phyloP scores from a whole-genome alignment of 768 basidiomycete species.

The Tylopilus felleus region DNA sequence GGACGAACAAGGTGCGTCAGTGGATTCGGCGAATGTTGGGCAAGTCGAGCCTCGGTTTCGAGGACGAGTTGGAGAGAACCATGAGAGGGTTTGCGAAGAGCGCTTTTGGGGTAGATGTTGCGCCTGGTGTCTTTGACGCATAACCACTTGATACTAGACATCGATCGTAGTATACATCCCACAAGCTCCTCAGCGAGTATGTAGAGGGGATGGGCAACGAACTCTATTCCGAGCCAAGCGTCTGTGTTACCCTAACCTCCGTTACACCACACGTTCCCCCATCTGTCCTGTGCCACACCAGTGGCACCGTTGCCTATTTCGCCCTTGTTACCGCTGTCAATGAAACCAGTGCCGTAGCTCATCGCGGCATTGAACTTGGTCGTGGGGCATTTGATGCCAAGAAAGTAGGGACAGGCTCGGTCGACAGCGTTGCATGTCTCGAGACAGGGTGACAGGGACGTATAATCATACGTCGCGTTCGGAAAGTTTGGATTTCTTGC shows the following conservation, averaged over 20 bases:
- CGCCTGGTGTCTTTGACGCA: slow-evolving; percentile 52
- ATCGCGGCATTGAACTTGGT: slow-evolving; percentile 54
- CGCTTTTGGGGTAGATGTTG: slow-evolving; percentile 75
- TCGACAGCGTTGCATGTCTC: slow-evolving; percentile 73
- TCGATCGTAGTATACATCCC: no score
- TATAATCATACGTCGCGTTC: slow-evolving; percentile 44
- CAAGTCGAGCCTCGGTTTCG: slow-evolving; percentile 54
- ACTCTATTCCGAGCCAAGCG: neutral
- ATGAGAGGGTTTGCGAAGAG: slow-evolving; percentile 75
- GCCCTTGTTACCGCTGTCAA: slow-evolving; percentile 51
- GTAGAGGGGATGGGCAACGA: neutral
- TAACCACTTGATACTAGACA: slow-evolving; percentile 12
- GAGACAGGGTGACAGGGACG: slow-evolving; percentile 71
- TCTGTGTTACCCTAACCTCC: slow-evolving; percentile 10
- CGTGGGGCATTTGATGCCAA: slow-evolving; percentile 69
- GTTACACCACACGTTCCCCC: slow-evolving; percentile 80
- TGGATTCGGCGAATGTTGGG: slow-evolving; percentile 43
- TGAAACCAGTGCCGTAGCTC: slow-evolving; percentile 76
- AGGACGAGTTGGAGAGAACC: slow-evolving; percentile 76
- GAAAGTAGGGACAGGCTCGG: slow-evolving; percentile 71
- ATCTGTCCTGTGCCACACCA: slow-evolving; percentile 58
- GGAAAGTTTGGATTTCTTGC: slow-evolving; percentile 49
- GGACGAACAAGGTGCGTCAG: slow-evolving; percentile 50
- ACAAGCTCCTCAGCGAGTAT: no score
- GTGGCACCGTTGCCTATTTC: slow-evolving; percentile 47